Conservation (phyloP, 306 rosid genomes). For the Lathyrus tuberosus region DNA sequence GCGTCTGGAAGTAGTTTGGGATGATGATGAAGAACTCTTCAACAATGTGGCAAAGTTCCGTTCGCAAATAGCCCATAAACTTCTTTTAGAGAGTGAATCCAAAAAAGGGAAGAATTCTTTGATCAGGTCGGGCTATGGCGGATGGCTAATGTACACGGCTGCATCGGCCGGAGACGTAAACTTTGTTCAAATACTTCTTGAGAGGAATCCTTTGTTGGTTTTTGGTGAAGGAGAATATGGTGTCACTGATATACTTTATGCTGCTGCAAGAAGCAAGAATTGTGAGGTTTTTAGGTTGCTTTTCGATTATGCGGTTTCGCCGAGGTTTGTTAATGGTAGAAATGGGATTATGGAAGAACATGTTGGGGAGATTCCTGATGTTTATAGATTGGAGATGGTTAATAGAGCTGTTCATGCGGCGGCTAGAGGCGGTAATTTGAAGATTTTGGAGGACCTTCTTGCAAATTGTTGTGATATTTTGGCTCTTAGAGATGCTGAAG, state of each 20-base stretch:
- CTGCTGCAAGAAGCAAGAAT: conserved; percentile 50
- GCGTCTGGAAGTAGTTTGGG: conserved; percentile 96
- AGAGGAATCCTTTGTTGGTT: conserved; percentile 47
- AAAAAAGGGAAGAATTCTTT: conserved; percentile 69
- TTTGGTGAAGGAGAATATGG: conserved; percentile 53
- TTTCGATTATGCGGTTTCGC: conserved; percentile 72
- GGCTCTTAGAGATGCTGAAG: conserved; percentile 80
- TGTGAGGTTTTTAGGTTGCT: conserved; percentile 47
- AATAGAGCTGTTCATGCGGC: conserved; percentile 94
- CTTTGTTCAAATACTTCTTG: conserved; percentile 52
- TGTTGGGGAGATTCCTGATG: conserved; percentile 68
- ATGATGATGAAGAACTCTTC: conserved; percentile 81
- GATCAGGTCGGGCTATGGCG: conserved; percentile 83
- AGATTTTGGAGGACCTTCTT: conserved; percentile 75
- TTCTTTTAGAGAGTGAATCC: conserved; percentile 69
- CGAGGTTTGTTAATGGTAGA: conserved; percentile 59
- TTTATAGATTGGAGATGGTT: conserved; percentile 82
- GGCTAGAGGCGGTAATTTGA: conserved; percentile 88
- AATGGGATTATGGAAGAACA: conserved; percentile 63
- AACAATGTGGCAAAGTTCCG: conserved; percentile 80
- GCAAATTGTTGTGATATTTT: conserved; percentile 67
- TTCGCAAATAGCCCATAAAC: conserved; percentile 66
- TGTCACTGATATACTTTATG: conserved; percentile 47
- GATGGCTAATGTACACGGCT: conserved; percentile 97
- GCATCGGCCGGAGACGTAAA: conserved; percentile 89